Conservation (phyloP, 768 basidiomycete species). For the Epithele typhae region DNA sequence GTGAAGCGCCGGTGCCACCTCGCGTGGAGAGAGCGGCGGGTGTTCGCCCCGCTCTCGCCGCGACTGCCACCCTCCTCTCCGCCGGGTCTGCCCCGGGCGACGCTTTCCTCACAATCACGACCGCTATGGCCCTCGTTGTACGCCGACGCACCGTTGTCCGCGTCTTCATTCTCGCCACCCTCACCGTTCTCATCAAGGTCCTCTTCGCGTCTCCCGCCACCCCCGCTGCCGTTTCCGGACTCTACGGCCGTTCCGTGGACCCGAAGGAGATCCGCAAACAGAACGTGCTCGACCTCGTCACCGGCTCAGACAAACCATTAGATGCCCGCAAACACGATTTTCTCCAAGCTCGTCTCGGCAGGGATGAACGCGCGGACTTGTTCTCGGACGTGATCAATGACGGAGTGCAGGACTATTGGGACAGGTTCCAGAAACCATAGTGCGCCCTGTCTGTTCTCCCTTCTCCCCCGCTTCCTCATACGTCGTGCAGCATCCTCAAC, state of each 20-base stretch:
- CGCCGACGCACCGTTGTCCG: conserved; percentile 50
- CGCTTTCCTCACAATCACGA: no score
- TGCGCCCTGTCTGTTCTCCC: conserved; percentile 34
- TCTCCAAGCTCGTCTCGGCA: conserved; percentile 81
- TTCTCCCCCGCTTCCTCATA: background rate
- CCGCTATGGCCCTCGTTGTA: conserved; percentile 36
- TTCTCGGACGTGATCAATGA: conserved; percentile 70
- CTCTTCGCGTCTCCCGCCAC: conserved; percentile 31
- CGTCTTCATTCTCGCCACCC: conserved; percentile 31
- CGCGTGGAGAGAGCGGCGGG: no score
- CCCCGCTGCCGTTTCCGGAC: conserved; percentile 18
- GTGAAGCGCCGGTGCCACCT: no score
- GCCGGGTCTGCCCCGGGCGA: no score
- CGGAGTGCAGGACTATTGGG: conserved; percentile 88
- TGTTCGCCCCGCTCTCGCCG: background rate
- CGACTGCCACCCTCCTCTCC: background rate
- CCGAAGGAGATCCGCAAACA: conserved; percentile 47
- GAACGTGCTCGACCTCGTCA: conserved; percentile 62
- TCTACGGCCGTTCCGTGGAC: conserved; percentile 19
- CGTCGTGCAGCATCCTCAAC: conserved; percentile 56
- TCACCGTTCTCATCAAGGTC: conserved; percentile 34
- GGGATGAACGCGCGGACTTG: conserved; percentile 81
- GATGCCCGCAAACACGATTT: conserved; percentile 89
- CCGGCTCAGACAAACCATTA: conserved; percentile 67
- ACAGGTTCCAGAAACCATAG: conserved; percentile 89